These are phyloP conservation scores for Fusarium sp. DNA, from an alignment of 2,329 filamentous ascomycete species.

Conservation along the genomic window DNA sequence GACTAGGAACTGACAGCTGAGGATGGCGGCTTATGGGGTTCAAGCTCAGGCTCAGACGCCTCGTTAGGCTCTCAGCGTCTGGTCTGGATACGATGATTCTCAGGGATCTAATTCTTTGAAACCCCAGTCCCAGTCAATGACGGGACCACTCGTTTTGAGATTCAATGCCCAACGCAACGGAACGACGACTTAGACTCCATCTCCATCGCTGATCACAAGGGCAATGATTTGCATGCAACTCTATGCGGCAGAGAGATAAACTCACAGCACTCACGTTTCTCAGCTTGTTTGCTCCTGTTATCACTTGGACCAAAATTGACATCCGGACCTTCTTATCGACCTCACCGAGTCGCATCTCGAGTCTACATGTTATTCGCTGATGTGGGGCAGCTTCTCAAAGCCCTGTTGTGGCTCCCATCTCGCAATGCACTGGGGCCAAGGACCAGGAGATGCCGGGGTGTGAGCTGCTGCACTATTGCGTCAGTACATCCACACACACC, in stretches of 20 bases:
- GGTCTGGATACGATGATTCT: conserved; percentile 12
- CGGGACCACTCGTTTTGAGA: conserved; percentile 23
- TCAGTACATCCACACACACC: conserved; percentile 42
- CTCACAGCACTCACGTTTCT: conserved; percentile 14
- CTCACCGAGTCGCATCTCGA: conserved; percentile 11
- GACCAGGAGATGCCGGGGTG: conserved; percentile 24
- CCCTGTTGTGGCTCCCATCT: conserved; percentile 35
- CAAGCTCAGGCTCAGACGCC: conserved; percentile 11
- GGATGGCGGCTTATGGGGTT: conserved; percentile 18
- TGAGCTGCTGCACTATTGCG: conserved; percentile 45
- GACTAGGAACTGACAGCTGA: conserved; percentile 22
- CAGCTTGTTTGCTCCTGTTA: not conserved
- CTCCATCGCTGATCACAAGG: conserved; percentile 25
- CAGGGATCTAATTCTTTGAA: conserved; percentile 6
- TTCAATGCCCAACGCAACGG: conserved; percentile 36
- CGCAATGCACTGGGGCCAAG: conserved; percentile 27
- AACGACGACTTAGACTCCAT: conserved; percentile 19
- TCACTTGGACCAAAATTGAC: not conserved
- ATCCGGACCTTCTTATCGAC: conserved; percentile 10
- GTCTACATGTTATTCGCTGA: conserved; percentile 27
- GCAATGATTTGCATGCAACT: conserved; percentile 31
- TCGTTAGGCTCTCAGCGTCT: conserved; percentile 34
- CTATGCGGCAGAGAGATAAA: conserved; percentile 17
- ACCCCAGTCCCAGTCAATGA: conserved; percentile 29
- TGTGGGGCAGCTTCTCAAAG: conserved; percentile 21